A percentile compares a stretch with the other conserved stretches of the same genome.
Conservation (phyloP, 2,329 filamentous ascomycete species). For the Alternaria novae-zelandiae region DNA sequence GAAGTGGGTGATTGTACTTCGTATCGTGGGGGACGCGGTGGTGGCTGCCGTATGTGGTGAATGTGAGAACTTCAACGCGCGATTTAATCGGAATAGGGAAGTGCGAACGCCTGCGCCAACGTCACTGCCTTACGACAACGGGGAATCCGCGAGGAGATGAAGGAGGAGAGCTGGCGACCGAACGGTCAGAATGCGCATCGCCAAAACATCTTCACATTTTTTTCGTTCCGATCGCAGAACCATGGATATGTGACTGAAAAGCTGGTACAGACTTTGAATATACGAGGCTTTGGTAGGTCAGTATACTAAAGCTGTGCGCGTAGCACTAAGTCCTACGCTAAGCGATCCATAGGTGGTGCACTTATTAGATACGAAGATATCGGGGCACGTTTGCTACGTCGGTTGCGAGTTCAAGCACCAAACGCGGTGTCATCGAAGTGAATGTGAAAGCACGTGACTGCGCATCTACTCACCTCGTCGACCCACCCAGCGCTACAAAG, state of each 20-base stretch:
- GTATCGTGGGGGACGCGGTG: neutral
- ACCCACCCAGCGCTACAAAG: neutral
- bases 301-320: neutral
- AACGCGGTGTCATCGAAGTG: neutral
- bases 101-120: neutral
- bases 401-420: no score
- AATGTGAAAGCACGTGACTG: neutral
- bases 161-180: neutral
- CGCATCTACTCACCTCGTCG: neutral
- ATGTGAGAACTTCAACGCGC: neutral
- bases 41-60: neutral
- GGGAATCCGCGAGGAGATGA: neutral
- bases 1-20: neutral
- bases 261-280: neutral
- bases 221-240: neutral
- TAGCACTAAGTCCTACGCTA: neutral
- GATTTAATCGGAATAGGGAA: neutral
- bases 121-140: neutral
- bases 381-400: neutral
- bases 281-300: neutral
- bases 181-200: neutral
- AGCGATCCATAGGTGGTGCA: neutral
- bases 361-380: accelerated
- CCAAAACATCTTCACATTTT: no score
- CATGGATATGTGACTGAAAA: neutral